phyloP scores from a whole-genome alignment of 2,329 filamentous ascomycete species.

The Botryotinia narcissicola region DNA sequence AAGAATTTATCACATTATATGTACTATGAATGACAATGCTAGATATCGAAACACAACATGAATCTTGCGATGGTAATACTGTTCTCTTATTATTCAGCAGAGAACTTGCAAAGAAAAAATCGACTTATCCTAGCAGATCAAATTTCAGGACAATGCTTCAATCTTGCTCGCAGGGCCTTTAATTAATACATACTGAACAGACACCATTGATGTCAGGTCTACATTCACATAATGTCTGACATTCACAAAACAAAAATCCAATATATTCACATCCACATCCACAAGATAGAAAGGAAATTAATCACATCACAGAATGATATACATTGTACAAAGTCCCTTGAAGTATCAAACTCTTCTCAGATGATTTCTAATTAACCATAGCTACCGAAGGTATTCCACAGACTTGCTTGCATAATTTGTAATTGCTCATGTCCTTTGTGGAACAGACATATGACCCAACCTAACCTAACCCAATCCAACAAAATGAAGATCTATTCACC shows the following conservation, averaged over 20 bases:
- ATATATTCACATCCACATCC: rapidly evolving
- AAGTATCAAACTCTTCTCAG: neutral
- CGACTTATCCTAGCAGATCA: too few species aligned
- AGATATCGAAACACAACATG: neutral
- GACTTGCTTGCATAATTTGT: rapidly evolving
- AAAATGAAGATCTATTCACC: too few species aligned
- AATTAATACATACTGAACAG: rapidly evolving
- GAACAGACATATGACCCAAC: neutral
- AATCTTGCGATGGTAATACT: rapidly evolving
- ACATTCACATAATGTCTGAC: neutral
- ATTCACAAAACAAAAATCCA: neutral
- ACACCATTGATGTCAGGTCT: neutral
- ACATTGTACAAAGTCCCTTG: rapidly evolving
- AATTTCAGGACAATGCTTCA: neutral
- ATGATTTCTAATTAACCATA: neutral
- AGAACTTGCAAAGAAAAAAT: neutral
- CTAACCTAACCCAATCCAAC: neutral
- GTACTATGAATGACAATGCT: neutral
- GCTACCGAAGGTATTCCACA: neutral
- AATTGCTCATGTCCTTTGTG: rapidly evolving
- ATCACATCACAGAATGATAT: neutral
- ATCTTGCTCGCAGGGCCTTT: too few species aligned
- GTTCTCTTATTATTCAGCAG: neutral
- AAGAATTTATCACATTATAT: neutral
- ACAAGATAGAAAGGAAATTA: neutral